Conservation (phyloP, 192 early-diverging fungal species). For the Jimgerdemannia lactiflua region DNA sequence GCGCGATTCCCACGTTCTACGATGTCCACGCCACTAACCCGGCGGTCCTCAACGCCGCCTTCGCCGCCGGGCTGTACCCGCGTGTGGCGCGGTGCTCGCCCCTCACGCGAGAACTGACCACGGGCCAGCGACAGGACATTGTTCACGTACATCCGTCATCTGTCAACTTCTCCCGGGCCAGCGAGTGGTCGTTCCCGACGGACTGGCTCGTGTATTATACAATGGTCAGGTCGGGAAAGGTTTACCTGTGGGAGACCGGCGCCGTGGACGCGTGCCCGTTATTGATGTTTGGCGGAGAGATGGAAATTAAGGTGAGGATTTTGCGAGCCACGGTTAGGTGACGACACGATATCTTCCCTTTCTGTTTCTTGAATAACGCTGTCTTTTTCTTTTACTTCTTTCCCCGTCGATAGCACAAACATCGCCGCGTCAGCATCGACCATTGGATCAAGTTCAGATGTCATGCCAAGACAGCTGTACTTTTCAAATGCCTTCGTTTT, state of each 20-base stretch:
- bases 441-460: slow-evolving; percentile 53
- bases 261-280: slow-evolving; percentile 38
- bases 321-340: too few species aligned
- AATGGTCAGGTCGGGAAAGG: slow-evolving; percentile 42
- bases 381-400: too few species aligned
- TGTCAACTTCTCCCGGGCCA: slow-evolving; percentile 49
- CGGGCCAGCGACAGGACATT: slow-evolving; percentile 35
- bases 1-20: slow-evolving; percentile 34
- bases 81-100: slow-evolving; percentile 52
- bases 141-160: slow-evolving; percentile 85
- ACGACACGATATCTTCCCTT: too few species aligned
- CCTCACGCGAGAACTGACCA: slow-evolving; percentile 30
- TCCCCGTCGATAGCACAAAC: slow-evolving; percentile 35
- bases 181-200: slow-evolving; percentile 2
- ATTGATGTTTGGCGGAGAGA: slow-evolving; percentile 45
- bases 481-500: slow-evolving; percentile 49
- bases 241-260: slow-evolving; percentile 50
- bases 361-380: too few species aligned
- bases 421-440: slow-evolving; percentile 37
- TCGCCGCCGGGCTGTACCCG: slow-evolving; percentile 85
- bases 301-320: slow-evolving; percentile 41
- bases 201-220: slow-evolving; percentile 44
- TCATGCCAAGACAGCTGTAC: slow-evolving; percentile 44
- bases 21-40: slow-evolving; percentile 33
- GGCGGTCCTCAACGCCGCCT: slow-evolving; percentile 65